These are phyloP conservation scores for Dipteronia sinensis DNA, from an alignment of 345 rosid species.

Conservation along the genomic window DNA sequence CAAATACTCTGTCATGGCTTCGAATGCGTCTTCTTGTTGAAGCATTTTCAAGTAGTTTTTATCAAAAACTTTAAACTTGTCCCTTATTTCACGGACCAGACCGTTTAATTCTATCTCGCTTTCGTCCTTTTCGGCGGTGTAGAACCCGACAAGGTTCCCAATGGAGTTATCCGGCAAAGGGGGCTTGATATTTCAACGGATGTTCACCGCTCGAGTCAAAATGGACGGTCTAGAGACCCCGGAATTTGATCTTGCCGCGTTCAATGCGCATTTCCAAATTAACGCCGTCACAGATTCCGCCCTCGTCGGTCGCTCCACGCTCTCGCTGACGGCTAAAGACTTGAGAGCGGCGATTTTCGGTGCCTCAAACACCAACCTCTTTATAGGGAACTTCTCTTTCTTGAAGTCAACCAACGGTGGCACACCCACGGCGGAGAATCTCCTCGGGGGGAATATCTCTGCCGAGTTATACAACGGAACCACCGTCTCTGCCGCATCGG, in stretches of 20 bases:
- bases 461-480: neutral
- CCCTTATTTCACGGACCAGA: conserved; percentile 29
- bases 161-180: conserved; percentile 11
- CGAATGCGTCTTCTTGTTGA: neutral
- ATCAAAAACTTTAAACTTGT: conserved; percentile 12
- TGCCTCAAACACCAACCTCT: conserved; percentile 26
- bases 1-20: neutral
- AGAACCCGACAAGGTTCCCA: conserved; percentile 16
- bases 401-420: neutral
- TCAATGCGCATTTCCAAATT: conserved; percentile 22
- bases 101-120: conserved; percentile 16
- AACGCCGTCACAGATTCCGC: conserved; percentile 29
- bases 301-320: conserved; percentile 8
- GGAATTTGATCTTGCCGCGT: neutral
- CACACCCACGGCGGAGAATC: neutral
- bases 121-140: neutral
- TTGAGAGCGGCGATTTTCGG: conserved; percentile 14
- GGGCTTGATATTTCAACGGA: conserved; percentile 15
- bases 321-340: neutral
- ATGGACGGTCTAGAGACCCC: neutral
- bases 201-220: conserved; percentile 7
- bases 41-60: conserved; percentile 17
- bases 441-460: neutral
- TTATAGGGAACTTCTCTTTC: conserved; percentile 13
- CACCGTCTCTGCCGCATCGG: neutral